phyloP scores from a whole-genome alignment of 2,329 filamentous ascomycete genomes.

The Cytospora paraplurivora region DNA sequence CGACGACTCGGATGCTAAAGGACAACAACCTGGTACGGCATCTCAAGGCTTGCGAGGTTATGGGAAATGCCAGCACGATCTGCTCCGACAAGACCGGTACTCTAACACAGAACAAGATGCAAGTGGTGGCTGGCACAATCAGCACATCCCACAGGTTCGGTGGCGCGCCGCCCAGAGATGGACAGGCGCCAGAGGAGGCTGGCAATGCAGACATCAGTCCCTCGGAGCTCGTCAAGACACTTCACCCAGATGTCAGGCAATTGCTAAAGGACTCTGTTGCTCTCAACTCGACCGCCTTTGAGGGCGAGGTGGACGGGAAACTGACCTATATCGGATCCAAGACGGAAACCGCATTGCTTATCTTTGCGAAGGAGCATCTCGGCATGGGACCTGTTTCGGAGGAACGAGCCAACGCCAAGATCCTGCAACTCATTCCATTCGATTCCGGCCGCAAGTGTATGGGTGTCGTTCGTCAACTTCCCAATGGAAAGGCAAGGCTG shows the following conservation, averaged over 20 bases:
- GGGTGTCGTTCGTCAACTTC: slow-evolving; percentile 58
- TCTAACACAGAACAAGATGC: slow-evolving; percentile 70
- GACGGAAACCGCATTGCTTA: slow-evolving; percentile 74
- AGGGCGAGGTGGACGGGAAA: slow-evolving; percentile 69
- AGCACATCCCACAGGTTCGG: slow-evolving; percentile 60
- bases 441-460: slow-evolving; percentile 76
- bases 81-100: slow-evolving; percentile 71
- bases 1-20: slow-evolving; percentile 74
- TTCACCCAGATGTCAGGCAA: slow-evolving; percentile 51
- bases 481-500: slow-evolving; percentile 55
- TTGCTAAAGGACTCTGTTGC: slow-evolving; percentile 62
- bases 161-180: slow-evolving; percentile 34
- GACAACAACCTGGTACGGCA: slow-evolving; percentile 78
- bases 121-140: slow-evolving; percentile 62
- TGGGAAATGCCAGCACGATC: slow-evolving; percentile 75
- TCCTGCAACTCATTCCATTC: slow-evolving; percentile 72
- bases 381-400: slow-evolving; percentile 67
- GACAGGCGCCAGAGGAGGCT: slow-evolving; percentile 26
- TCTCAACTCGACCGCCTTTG: slow-evolving; percentile 74
- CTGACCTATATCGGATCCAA: slow-evolving; percentile 74
- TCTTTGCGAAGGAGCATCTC: slow-evolving; percentile 66
- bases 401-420: slow-evolving; percentile 56
- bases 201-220: slow-evolving; percentile 41
- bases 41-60: slow-evolving; percentile 76
- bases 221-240: slow-evolving; percentile 50